These are phyloP conservation scores for Balamuthia mandrillaris DNA, from an alignment of 208 protist species.

Conservation along the genomic window DNA sequence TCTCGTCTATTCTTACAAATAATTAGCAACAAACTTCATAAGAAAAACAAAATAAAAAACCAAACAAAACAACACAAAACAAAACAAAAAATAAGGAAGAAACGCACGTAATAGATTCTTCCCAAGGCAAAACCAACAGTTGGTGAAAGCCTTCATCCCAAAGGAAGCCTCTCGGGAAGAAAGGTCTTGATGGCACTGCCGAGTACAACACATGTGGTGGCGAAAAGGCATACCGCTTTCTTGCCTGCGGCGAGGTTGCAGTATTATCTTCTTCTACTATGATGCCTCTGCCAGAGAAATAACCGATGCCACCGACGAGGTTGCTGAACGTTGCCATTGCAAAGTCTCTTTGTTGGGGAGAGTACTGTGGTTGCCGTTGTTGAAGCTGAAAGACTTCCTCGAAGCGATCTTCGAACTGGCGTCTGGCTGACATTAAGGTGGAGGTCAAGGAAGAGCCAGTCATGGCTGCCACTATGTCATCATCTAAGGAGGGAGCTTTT, in stretches of 20 bases:
- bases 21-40: not conserved
- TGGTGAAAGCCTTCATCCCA: slow-evolving; percentile 88
- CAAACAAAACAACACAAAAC: too few relatives aligned
- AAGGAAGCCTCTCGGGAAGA: slow-evolving; percentile 83
- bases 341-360: not conserved
- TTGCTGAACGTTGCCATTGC: slow-evolving; percentile 34
- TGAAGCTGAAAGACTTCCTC: not conserved
- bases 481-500: too few relatives aligned
- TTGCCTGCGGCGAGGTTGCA: too few relatives aligned
- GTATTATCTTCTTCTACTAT: too few relatives aligned
- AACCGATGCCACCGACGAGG: not conserved
- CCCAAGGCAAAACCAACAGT: slow-evolving; percentile 69
- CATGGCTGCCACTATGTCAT: too few relatives aligned
- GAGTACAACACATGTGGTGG: slow-evolving; percentile 12
- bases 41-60: too few relatives aligned
- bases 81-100: not conserved
- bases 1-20: slow-evolving; percentile 35
- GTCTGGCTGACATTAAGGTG: not conserved
- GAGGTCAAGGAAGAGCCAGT: not conserved
- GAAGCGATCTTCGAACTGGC: not conserved
- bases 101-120: slow-evolving; percentile 53
- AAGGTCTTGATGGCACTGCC: slow-evolving; percentile 70
- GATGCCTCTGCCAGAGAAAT: not conserved
- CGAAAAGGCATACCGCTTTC: too few relatives aligned
- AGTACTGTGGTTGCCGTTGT: not conserved